Conservation (phyloP, 1,284 basidiomycete genomes). For the Boletellus sp. region DNA sequence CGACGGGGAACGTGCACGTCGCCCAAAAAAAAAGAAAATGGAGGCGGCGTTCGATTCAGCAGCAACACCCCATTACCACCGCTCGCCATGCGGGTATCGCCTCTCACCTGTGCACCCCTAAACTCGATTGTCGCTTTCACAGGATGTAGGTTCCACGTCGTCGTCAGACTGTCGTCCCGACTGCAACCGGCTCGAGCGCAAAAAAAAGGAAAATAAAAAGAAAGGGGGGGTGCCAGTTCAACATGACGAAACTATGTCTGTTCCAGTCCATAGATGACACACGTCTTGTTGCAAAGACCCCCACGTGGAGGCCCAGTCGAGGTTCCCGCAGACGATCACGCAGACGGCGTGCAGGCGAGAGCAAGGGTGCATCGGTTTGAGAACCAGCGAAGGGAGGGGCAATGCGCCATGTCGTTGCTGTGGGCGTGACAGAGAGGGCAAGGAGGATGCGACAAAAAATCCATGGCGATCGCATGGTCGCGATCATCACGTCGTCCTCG, state of each 20-base stretch:
- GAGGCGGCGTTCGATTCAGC: too few species aligned
- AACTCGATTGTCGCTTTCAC: constrained; percentile 68
- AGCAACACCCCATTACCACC: neutral
- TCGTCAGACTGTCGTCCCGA: constrained; percentile 51
- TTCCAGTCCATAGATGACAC: constrained; percentile 53
- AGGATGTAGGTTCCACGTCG: constrained; percentile 57
- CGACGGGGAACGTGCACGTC: constrained; percentile 39
- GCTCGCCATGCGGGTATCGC: neutral
- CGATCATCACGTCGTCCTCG: too few species aligned
- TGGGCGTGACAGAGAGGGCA: too few species aligned
- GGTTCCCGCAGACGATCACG: constrained; percentile 53
- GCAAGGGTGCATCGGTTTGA: too few species aligned
- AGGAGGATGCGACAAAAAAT: too few species aligned
- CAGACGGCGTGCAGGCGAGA: too few species aligned
- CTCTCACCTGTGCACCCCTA: constrained; percentile 56
- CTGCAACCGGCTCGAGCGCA: too few species aligned
- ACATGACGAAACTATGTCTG: constrained; percentile 64
- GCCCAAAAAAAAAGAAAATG: too few species aligned
- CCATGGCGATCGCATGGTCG: too few species aligned
- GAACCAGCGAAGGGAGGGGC: too few species aligned
- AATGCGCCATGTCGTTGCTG: too few species aligned
- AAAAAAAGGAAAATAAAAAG: too few species aligned
- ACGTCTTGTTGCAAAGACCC: constrained; percentile 61
- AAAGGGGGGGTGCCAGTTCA: constrained; percentile 47
- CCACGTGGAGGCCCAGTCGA: constrained; percentile 60